These are phyloP conservation scores for Westerdykella aurantiaca DNA, from an alignment of 2,329 filamentous ascomycete genomes.

Conservation along the genomic window DNA sequence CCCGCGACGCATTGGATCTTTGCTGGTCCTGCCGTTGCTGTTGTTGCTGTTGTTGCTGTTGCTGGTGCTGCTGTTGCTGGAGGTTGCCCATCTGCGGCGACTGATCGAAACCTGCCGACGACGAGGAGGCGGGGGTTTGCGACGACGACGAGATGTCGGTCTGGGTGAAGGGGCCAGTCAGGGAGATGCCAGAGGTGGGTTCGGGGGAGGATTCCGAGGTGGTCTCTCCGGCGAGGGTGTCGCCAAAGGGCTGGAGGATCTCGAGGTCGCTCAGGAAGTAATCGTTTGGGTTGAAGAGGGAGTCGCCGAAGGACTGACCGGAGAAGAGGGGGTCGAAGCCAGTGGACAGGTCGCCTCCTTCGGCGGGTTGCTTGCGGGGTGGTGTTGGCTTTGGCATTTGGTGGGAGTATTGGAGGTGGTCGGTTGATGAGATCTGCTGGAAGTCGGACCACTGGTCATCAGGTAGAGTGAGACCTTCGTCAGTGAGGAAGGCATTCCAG, in stretches of 20 bases:
- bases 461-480: constrained; percentile 33
- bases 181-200: constrained; percentile 15
- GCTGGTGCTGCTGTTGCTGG: constrained; percentile 10
- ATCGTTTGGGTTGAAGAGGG: constrained; percentile 33
- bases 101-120: constrained; percentile 16
- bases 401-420: too few relatives aligned
- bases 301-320: constrained; percentile 31
- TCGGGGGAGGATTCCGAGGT: constrained; percentile 38
- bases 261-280: constrained; percentile 38
- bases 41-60: too few relatives aligned
- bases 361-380: constrained; percentile 16
- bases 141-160: constrained; percentile 11
- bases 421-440: constrained; percentile 21
- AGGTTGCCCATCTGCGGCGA: constrained; percentile 22
- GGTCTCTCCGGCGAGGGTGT: constrained; percentile 25
- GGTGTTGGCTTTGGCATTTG: constrained; percentile 34
- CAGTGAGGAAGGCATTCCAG: constrained; percentile 36
- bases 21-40: too few relatives aligned
- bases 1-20: constrained; percentile 20
- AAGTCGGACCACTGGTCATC: constrained; percentile 37
- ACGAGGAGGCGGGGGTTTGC: constrained; percentile 17
- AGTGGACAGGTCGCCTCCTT: constrained; percentile 15
- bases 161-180: constrained; percentile 8
- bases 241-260: constrained; percentile 33
- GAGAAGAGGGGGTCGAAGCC: constrained; percentile 28